Base-by-base conservation (phyloP, 163 green algal species). In the Chlamydomonas reinhardtii region DNA sequence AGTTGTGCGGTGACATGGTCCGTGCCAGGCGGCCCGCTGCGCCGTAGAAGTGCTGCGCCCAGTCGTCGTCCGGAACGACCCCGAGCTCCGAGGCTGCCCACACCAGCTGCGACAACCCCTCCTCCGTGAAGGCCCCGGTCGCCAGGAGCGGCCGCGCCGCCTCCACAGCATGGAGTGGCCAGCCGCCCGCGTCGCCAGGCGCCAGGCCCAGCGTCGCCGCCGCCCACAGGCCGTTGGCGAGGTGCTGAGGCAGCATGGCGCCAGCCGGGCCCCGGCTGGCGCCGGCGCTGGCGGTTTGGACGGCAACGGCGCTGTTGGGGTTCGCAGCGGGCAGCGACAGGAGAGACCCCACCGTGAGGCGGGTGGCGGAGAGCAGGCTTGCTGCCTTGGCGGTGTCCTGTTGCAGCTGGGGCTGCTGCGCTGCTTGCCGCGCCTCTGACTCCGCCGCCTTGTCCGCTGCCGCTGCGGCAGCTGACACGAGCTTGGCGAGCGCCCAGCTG, bases 81-180 rank as follows among this genome's bases (percentile, higher is more conserved):
- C 66, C 32, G 52, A 85, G 79, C 79, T 85, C 79, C 52, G 79
- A 31, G 31, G 71, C 79, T 32, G 79, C 43, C 79, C 79, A 85
- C 17, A 52, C 24, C 34, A 85, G 68, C 79, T 85, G 79, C 52
- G 79, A 85, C 27, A 85, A 25, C 2, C 79, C 79, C 79, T 77
- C 79, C 54, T 85, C 79, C 14, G 22, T 77, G 32, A 85, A 85
- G 17, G 12, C 48, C 2, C 77, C 66, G 11, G 68, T 4, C 52
- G 66, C 27, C 52, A 85, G 27, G n/a, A 64, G 32, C 12, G n/a
- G 37, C 34, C 32, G 31, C 68, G 78, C 78, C 48, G 78, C 78
- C 66, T 48, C 65, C 68, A 85, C 3, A 6, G 78, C 78, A 9
- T 66, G 66, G 17, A 27, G 14, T 22, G 76, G 37, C 39, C 64